Percentiles rank a stretch among this genome's conserved stretches.
Evolutionary conservation across 106 monocot genomes (phyloP).

Genomic region (Dendrobium huoshanense): DNA sequence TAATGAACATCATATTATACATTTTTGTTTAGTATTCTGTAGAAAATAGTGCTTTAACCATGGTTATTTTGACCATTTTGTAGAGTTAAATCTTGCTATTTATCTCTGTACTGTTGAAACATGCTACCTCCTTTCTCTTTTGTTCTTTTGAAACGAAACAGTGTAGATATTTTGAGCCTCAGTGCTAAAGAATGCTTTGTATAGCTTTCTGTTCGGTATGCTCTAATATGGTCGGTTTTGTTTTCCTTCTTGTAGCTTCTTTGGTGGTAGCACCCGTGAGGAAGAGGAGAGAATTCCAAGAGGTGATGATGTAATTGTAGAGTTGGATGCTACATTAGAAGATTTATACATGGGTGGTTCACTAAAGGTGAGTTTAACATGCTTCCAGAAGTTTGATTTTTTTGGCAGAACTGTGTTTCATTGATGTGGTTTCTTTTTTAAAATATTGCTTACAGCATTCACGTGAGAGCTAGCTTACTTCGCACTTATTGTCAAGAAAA

Average conservation of each 20-base stretch:
- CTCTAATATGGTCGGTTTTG: not conserved
- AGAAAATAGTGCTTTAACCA: not conserved
- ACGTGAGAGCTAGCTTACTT: not conserved
- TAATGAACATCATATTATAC: not conserved
- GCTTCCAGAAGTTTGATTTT: not conserved
- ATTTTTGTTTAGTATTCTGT: not conserved
- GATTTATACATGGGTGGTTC: slow-evolving; percentile 99
- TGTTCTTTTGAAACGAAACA: not conserved
- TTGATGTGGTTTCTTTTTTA: not conserved
- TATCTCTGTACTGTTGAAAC: not conserved
- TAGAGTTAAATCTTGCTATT: not conserved
- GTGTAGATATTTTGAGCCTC: not conserved
- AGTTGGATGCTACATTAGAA: slow-evolving; percentile 85
- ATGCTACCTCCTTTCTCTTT: not conserved
- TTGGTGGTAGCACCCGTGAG: slow-evolving; percentile 61
- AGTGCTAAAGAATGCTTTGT: not conserved
- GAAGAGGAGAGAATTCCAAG: slow-evolving; percentile 83
- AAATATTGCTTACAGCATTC: not conserved
- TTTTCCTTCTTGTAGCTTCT: slow-evolving; percentile 51
- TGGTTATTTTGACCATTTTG: not conserved
- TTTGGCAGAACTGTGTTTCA: not conserved
- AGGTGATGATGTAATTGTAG: slow-evolving; percentile 96
- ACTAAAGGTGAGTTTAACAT: slow-evolving; percentile 50
- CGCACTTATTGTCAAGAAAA: not conserved
- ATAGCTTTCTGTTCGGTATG: not conserved